Evolutionary conservation across 1,284 basidiomycete species (phyloP).

Genomic region (Uromyces viciae-fabae): DNA sequence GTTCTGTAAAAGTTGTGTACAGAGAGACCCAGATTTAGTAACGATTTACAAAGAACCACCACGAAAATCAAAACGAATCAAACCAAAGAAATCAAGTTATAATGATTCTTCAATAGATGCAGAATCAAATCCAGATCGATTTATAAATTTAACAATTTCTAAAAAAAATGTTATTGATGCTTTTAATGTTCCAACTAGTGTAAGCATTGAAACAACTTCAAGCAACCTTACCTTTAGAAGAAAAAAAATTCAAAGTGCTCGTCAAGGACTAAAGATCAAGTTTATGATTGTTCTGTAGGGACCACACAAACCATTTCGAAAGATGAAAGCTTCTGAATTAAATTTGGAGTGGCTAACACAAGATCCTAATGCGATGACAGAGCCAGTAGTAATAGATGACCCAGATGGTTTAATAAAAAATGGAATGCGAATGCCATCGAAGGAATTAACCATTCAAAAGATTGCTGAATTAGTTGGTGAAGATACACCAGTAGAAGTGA

Average conservation of each 20-base stretch:
- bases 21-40: constrained; percentile 21
- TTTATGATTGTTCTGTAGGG: neutral
- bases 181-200: constrained; percentile 14
- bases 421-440: constrained; percentile 24
- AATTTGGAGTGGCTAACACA: neutral
- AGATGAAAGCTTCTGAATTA: constrained; percentile 13
- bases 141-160: constrained; percentile 9
- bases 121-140: constrained; percentile 12
- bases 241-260: neutral
- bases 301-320: constrained; percentile 24
- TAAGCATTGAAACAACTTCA: neutral
- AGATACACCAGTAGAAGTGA: constrained; percentile 37
- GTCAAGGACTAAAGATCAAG: neutral
- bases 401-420: neutral
- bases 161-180: constrained; percentile 29
- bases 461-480: constrained; percentile 30
- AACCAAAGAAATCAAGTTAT: constrained; percentile 4
- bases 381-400: constrained; percentile 34
- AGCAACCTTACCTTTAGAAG: neutral
- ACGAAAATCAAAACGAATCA: constrained; percentile 26
- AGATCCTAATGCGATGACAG: constrained; percentile 12
- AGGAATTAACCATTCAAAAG: constrained; percentile 13
- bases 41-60: constrained; percentile 20
- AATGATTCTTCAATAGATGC: neutral
- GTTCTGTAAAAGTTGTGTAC: neutral